Percentiles rank a stretch among this genome's conserved stretches.
Evolutionary conservation across 768 basidiomycete species (phyloP).

Genomic region (Tulasnella sp.): DNA sequence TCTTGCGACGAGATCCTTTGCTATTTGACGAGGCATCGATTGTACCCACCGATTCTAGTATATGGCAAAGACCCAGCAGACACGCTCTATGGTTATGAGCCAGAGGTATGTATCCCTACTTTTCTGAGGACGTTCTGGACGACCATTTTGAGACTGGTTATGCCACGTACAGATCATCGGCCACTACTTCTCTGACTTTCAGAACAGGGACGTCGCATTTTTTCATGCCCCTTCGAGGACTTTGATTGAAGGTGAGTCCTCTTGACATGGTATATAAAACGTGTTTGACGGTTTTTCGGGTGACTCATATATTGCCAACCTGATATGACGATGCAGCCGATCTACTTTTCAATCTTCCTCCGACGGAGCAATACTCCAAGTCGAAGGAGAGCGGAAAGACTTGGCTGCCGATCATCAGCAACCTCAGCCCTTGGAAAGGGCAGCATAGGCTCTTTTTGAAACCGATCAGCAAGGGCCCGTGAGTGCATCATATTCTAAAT

Average conservation of each 20-base stretch:
- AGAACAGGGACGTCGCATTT: conserved; percentile 75
- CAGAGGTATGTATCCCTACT: conserved; percentile 37
- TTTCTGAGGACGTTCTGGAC: too few species aligned
- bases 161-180: conserved; percentile 23
- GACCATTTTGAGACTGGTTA: too few species aligned
- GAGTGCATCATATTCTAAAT: too few species aligned
- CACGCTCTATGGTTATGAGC: conserved; percentile 68
- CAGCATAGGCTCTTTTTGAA: neutral
- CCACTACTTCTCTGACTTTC: conserved; percentile 59
- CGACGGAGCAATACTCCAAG: conserved; percentile 39
- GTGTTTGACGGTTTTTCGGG: too few species aligned
- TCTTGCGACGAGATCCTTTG: too few species aligned
- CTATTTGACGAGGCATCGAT: too few species aligned
- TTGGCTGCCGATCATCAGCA: neutral
- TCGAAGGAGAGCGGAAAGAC: conserved; percentile 10
- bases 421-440: neutral
- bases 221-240: conserved; percentile 60
- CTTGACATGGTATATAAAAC: too few species aligned
- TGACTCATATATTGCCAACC: too few species aligned
- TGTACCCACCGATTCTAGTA: too few species aligned
- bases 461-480: neutral
- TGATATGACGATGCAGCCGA: conserved; percentile 59
- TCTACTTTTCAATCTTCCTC: conserved; percentile 70
- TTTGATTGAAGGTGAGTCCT: conserved; percentile 42
- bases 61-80: conserved; percentile 54